Base-by-base conservation (phyloP, 2,329 filamentous ascomycete genomes). In the Lasiodiplodia hormozganensis region DNA sequence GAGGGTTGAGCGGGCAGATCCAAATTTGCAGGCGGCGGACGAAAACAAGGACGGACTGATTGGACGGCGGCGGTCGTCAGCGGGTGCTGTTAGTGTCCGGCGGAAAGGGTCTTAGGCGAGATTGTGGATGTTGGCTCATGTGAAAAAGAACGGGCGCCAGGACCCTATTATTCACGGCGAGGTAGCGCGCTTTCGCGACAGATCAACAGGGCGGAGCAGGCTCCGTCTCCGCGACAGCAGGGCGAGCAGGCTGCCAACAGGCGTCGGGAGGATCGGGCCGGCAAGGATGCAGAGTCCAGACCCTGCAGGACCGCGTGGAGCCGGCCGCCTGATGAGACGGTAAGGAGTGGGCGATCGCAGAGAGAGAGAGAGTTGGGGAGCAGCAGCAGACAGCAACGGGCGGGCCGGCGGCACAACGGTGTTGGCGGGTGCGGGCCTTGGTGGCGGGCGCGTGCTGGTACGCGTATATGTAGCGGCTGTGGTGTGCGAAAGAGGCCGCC, bases 181-280 rank as follows among this genome's bases (percentile, higher is more conserved):
- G 57, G 12, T 62, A 18, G 57, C 14, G 38, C 38, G 11, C 25
- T 43, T 23, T 40, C 34, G 34, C n/a, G 10, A 58, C 31, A 34
- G 31, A 25, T 21, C 18, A 43, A 4, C 14, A 31, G 18, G 58
- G 28, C 60, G 47, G 60, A 64, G 60, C 28, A 31, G 16, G 25
- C 31, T 64, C 60, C 60, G 60, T 14, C 18, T 11, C 43, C 28
- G n/a, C 43, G 23, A 49, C 16, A n/a, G 40, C 34, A 36, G 23
- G 10, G 18, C 14, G 16, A 40, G n/a, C 14, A 21, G 34, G 31
- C n/a, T 34, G 31, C 31, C 31, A 21, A 3, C 31, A 25, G 25
- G 23, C 4, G 25, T 12, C 60, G 60, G 60, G 60, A 64, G 60
- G 60, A 52, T 25, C 60, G 60, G 60, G 60, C 60, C 60, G 60